Percentiles rank a stretch among this genome's conserved stretches.
Conservation (phyloP, 2,329 filamentous ascomycete species). For the Tolypocladium amazonense region DNA sequence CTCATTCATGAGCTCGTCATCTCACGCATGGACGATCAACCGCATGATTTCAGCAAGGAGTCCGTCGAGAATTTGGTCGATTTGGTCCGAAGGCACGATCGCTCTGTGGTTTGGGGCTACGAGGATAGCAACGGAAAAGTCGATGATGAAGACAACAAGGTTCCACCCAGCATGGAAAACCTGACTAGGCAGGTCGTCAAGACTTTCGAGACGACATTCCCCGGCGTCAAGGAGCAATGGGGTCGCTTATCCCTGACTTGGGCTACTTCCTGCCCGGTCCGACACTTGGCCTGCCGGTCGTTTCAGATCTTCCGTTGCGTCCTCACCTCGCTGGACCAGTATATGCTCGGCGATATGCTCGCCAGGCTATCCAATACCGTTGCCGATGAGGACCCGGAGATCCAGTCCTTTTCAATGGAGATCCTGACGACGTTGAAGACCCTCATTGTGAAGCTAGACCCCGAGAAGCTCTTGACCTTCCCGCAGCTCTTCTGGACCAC, state of each 20-base stretch:
- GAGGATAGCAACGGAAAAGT: conserved; percentile 80
- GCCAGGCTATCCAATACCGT: conserved; percentile 92
- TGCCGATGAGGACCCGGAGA: conserved; percentile 86
- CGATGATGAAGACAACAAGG: conserved; percentile 63
- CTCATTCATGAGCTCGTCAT: conserved; percentile 94
- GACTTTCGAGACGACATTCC: conserved; percentile 76
- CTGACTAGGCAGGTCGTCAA: conserved; percentile 73
- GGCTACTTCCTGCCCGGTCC: conserved; percentile 93
- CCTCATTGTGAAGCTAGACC: conserved; percentile 74
- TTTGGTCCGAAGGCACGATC: conserved; percentile 71
- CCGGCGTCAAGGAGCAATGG: conserved; percentile 84
- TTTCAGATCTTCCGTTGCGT: conserved; percentile 97
- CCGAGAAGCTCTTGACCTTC: conserved; percentile 73
- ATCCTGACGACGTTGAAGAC: conserved; percentile 90
- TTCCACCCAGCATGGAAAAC: conserved; percentile 78
- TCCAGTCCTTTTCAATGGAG: conserved; percentile 96
- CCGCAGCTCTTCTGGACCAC: conserved; percentile 98
- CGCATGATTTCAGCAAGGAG: conserved; percentile 50
- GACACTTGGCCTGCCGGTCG: conserved; percentile 89
- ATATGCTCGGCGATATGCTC: conserved; percentile 96
- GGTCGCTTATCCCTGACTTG: conserved; percentile 81
- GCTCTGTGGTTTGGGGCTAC: conserved; percentile 84
- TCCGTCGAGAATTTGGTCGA: conserved; percentile 84
- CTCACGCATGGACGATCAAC: conserved; percentile 60
- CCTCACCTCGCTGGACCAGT: conserved; percentile 77